Evolutionary conservation across 345 rosid genomes (phyloP), one percentile per base, ranked within the genome.

Genomic region (Lumnitzera racemosa): DNA sequence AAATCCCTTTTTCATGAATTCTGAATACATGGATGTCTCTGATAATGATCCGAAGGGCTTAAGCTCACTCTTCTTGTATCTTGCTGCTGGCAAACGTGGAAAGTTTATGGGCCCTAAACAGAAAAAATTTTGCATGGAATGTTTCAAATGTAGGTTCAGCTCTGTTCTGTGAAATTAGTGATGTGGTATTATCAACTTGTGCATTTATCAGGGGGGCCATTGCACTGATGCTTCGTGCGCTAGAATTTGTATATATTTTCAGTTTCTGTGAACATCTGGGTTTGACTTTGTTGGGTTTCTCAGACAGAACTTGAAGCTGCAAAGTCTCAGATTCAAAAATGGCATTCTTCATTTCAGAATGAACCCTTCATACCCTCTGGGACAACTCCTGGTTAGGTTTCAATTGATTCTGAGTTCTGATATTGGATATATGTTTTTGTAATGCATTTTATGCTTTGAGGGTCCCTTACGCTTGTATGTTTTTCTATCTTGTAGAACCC

Each of bases 261-360:
- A 24, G 10, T 2, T n/a, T 23, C 6, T 27, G 17, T 5, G 5
- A 23, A 17, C 50, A 11, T 62, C 24, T 2, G 11, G 47, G 47
- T 24, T 52, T 59, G 61, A 49, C 14, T 49, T 12, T 3, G 23
- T 57, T 49, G 49, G 51, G 47, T 46, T 14, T 55, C 62, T 65
- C 72, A 92, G 96, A 46, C 57, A 13, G 94, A 87, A 61, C 96
- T 89, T 72, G 90, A 89, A 72, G 79, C 80, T 66, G 86, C 96
- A 9, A 89, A 84, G 73, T 60, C 78, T 46, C 91, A 85, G 78
- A 82, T 89, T 76, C 83, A 74, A 58, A 85, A 80, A 73, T 92
- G 98, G 98, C 88, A 78, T 68, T 75, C 88, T 66, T 76, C 91
- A n/a, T 89, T 89, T 79, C 84, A 60, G 79, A 87, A 77, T 16